Evolutionary conservation across 169 alveolate species (phyloP), one percentile per base, ranked within the genome.

Genomic region (Toxoplasma gondii): DNA sequence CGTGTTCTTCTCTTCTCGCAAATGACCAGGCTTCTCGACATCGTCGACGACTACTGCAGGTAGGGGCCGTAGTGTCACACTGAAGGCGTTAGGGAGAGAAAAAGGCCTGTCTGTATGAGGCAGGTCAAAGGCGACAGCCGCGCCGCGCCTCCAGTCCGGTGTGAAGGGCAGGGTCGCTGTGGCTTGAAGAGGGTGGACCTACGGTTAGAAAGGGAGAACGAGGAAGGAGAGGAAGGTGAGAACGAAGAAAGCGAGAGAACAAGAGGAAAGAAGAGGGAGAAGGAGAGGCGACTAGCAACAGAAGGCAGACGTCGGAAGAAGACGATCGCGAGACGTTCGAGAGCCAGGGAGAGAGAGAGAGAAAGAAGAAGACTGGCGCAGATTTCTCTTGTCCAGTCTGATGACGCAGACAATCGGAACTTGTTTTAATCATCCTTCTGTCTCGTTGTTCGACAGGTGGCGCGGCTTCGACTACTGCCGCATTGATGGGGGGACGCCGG

Each of bases 401-500:
- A n/a, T n/a, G n/a, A n/a, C n/a, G n/a, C n/a, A n/a, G n/a, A n/a
- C n/a, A n/a, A n/a, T n/a, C n/a, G n/a, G n/a, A n/a, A n/a, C n/a
- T n/a, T n/a, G n/a, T n/a, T n/a, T n/a, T n/a, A n/a, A n/a, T n/a
- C n/a, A n/a, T n/a, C n/a, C 58, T 49, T 49, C 12, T 19, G 45
- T 34, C 49, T 27, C 39, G 82, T 36, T 78, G 19, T 31, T 22
- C 45, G 45, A 69, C 94, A 92, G 94, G 81, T 91, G 91, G 94
- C 58, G 90, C 93, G 98, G 98, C 88, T 98, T 96, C 95, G 97
- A 96, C 53, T 98, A 98, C 96, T 98, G 99, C 95, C 96, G 99
- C 93, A 98, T 99, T 43, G 99, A 99, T 96, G 99, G 99, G 27
- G 97, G 98, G 91, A 99, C 99, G 4, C 98, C 98, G 39, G 98